These are phyloP conservation scores for Cystobasidium sp. DNA, from an alignment of 1,284 basidiomycete genomes.

Conservation along the genomic window DNA sequence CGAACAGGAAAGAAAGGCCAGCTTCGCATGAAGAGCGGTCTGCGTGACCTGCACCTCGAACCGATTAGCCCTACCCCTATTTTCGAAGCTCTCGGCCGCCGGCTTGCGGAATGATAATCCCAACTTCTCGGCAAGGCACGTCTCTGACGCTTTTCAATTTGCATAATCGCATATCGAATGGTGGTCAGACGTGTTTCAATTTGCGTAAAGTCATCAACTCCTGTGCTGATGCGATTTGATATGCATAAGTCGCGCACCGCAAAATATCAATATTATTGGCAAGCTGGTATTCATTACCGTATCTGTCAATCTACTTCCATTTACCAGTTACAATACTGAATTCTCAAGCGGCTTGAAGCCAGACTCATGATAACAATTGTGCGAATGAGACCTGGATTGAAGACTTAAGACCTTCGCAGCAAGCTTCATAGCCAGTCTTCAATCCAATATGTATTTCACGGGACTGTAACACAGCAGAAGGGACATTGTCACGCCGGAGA, in stretches of 20 bases:
- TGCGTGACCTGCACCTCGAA: not conserved
- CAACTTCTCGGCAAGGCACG: conserved; percentile 9
- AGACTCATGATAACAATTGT: no score
- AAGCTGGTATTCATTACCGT: no score
- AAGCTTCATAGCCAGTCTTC: no score
- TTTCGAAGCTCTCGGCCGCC: conserved; percentile 11
- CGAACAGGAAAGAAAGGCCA: not conserved
- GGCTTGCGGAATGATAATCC: conserved; percentile 14
- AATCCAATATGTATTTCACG: no score
- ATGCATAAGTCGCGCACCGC: not conserved
- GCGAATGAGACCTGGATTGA: no score
- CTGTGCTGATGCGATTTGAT: conserved; percentile 3
- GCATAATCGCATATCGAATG: not conserved
- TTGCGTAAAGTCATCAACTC: not conserved
- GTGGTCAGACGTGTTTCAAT: not conserved
- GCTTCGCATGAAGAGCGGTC: not conserved
- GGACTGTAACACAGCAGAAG: no score
- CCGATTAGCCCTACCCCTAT: not conserved
- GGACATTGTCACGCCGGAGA: not conserved
- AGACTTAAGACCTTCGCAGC: no score
- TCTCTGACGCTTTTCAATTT: conserved; percentile 19
- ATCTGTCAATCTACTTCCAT: no score
- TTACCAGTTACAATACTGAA: no score
- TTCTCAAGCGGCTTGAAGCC: no score
- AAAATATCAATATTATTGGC: no score